Percentiles rank a stretch among this genome's conserved stretches.
Conservation (phyloP, 2,329 filamentous ascomycete genomes). For the Sporothrix brasiliensis region DNA sequence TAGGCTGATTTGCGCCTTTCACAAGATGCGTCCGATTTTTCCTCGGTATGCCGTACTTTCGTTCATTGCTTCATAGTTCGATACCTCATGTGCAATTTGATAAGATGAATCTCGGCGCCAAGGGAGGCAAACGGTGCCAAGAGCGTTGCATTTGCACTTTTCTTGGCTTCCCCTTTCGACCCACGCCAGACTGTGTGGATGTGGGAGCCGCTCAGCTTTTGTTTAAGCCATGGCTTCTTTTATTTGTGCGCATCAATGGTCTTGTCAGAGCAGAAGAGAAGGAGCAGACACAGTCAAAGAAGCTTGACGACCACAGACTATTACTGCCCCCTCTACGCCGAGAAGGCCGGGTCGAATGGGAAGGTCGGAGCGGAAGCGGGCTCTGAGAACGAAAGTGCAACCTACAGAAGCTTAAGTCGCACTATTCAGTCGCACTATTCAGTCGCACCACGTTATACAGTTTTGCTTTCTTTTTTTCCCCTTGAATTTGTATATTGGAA, state of each 20-base stretch:
- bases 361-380: neutral
- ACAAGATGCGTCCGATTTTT: too few species aligned
- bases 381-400: neutral
- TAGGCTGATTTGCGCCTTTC: too few species aligned
- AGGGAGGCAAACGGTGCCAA: neutral
- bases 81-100: too few species aligned
- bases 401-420: neutral
- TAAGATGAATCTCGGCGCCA: neutral
- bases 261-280: constrained; percentile 3
- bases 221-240: neutral
- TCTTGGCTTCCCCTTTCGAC: neutral
- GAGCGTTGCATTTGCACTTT: neutral
- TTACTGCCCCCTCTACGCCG: neutral
- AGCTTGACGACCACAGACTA: neutral
- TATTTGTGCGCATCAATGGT: neutral
- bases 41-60: too few species aligned
- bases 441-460: too few species aligned
- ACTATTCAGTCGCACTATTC: neutral
- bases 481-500: neutral
- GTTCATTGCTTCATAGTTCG: too few species aligned
- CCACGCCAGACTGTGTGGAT: neutral
- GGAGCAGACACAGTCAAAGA: neutral
- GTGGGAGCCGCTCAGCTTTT: constrained; percentile 3
- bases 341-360: neutral
- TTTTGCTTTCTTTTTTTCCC: too few species aligned